Evolutionary conservation across 257 asterid genomes (phyloP).

Genomic region (Jacaranda copaia): DNA sequence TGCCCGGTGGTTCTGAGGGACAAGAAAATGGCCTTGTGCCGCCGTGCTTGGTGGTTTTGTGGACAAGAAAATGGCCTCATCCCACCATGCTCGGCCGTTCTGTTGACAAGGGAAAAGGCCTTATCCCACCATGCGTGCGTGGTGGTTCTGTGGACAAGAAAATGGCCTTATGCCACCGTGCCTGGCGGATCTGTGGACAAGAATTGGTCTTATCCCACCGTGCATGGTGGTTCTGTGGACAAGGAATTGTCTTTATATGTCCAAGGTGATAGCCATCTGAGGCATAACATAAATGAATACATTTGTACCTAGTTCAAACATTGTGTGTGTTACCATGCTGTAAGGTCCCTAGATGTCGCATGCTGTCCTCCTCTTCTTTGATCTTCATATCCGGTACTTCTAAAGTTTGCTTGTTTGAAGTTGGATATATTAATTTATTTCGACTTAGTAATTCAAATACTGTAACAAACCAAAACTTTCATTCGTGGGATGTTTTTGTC

Average conservation of each 20-base stretch:
- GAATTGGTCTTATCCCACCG: neutral
- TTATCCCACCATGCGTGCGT: neutral
- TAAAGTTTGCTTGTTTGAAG: too few species aligned
- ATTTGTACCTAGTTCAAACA: conserved; percentile 7
- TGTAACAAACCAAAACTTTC: too few species aligned
- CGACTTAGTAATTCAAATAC: too few species aligned
- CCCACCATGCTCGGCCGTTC: neutral
- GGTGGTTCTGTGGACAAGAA: neutral
- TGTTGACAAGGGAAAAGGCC: conserved; percentile 40
- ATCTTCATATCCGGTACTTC: too few species aligned
- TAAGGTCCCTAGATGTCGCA: too few species aligned
- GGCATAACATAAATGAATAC: neutral
- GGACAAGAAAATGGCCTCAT: neutral
- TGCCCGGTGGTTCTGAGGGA: conserved; percentile 23
- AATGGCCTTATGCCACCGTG: neutral
- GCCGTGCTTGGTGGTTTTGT: neutral
- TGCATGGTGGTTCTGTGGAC: conserved; percentile 6
- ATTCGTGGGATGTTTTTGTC: too few species aligned
- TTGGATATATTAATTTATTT: too few species aligned
- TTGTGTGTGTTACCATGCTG: too few species aligned
- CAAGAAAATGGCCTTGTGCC: neutral
- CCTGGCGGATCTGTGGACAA: conserved; percentile 1
- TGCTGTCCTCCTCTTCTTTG: too few species aligned
- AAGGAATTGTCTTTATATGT: neutral
- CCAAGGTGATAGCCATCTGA: neutral